Evolutionary conservation across 371 early-diverging fungal species (phyloP), one percentile per base, ranked within the genome.

Genomic region (Catenaria anguillulae): DNA sequence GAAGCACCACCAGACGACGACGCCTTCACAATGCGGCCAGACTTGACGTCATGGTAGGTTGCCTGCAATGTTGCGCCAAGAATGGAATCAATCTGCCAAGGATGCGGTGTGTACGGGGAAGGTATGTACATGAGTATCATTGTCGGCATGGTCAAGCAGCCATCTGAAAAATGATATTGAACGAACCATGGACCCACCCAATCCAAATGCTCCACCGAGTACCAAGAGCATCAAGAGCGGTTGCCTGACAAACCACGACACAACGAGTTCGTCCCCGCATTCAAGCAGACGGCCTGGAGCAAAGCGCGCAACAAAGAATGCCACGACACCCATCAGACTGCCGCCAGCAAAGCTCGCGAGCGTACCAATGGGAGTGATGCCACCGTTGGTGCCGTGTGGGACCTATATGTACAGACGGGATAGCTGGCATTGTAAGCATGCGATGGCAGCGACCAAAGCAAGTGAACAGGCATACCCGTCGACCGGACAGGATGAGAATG

Each of bases 371-470:
- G 73, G 71, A 17, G 83, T 81, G 0, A 87, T 72, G 5, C 86
- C 93, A 23, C 92, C 93, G 70, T 91, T 93, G 10, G 92, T 93
- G 5, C 92, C 93, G 40, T 85, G 85, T 1, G 93, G 93, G 2
- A 93, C 89, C 43, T 70, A 64, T 43, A 70, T n/a, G n/a, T n/a
- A n/a, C n/a, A n/a, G n/a, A n/a, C n/a, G n/a, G n/a, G n/a, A n/a
- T n/a, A n/a, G n/a, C n/a, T n/a, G n/a, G n/a, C n/a, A n/a, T n/a
- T n/a, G n/a, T n/a, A n/a, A n/a, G 62, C 29, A 24, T 23, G 2
- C 23, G 54, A 26, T 0, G 21, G 1, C 2, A 12, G 55, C 24
- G n/a, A 0, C 35, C 0, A 0, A 19, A 33, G 21, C 35, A 19
- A 29, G n/a, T 21, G 54, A 59, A 66, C 56, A 4, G n/a, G 54